phyloP scores from a whole-genome alignment of 2,329 filamentous ascomycete species.

The Fusarium dlaminii region DNA sequence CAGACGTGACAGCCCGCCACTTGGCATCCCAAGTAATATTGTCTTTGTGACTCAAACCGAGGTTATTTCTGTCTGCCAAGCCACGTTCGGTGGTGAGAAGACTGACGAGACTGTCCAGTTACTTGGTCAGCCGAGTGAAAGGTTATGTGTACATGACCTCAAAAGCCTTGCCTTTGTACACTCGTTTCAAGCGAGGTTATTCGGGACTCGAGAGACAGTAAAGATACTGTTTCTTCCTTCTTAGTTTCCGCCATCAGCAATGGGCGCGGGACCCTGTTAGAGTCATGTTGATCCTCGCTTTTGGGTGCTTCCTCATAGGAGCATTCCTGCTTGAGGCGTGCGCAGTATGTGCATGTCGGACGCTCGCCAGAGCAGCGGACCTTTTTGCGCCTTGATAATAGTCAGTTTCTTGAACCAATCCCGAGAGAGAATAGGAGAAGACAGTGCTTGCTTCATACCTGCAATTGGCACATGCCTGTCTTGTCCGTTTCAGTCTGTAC shows the following conservation, averaged over 20 bases:
- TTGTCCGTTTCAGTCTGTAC: not conserved
- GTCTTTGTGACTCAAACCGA: accelerated
- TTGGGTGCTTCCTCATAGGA: not conserved
- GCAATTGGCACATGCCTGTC: not conserved
- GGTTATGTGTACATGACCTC: not conserved
- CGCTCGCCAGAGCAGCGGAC: not conserved
- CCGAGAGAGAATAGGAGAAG: not conserved
- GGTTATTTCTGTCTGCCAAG: too few relatives aligned
- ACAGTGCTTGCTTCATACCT: not conserved
- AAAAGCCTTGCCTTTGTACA: not conserved
- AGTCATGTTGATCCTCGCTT: not conserved
- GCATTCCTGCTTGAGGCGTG: not conserved
- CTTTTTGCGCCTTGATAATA: not conserved
- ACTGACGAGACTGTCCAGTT: not conserved
- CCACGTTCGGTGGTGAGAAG: not conserved
- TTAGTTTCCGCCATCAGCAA: not conserved
- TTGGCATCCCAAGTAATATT: not conserved
- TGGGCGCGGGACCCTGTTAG: not conserved
- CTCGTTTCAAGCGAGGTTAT: not conserved
- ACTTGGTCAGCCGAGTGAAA: not conserved
- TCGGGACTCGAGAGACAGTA: not conserved
- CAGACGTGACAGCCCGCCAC: not conserved
- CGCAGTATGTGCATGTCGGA: not conserved
- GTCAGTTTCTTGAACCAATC: not conserved
- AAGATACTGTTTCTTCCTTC: not conserved